Conservation (phyloP, 2,329 filamentous ascomycete genomes). For the Colletotrichum falcatum region DNA sequence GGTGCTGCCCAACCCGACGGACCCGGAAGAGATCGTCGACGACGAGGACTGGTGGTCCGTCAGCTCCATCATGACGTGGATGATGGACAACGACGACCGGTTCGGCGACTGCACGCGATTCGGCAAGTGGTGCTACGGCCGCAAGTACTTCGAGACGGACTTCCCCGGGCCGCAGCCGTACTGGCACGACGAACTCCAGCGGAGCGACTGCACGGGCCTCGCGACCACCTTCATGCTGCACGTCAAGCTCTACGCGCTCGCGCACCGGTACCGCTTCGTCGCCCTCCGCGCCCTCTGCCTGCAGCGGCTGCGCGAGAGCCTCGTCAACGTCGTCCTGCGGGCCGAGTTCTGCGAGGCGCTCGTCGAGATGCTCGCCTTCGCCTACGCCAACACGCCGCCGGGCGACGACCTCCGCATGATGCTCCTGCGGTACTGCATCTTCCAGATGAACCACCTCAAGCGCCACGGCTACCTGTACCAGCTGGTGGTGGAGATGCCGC, state of each 20-base stretch:
- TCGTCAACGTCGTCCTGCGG: neutral
- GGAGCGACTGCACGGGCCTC: neutral
- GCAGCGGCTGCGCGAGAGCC: neutral
- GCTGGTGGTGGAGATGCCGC: neutral
- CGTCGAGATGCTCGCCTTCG: neutral
- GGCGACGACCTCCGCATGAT: neutral
- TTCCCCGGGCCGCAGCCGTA: neutral
- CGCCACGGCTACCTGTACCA: rapidly evolving
- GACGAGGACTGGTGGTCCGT: neutral
- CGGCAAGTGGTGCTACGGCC: conserved; percentile 2
- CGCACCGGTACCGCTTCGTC: neutral
- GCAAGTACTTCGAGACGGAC: neutral
- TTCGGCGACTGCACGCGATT: neutral
- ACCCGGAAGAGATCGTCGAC: rapidly evolving
- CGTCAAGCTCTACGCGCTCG: neutral
- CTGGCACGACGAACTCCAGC: neutral
- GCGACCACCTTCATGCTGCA: neutral
- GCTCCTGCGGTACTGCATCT: neutral
- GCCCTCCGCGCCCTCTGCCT: neutral
- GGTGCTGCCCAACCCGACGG: neutral
- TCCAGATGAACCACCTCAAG: neutral
- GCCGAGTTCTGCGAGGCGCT: neutral
- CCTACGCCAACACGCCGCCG: neutral
- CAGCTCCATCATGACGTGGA: neutral
- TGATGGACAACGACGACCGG: neutral